A percentile compares a stretch with the other conserved stretches of the same genome.
These are phyloP conservation scores for Xylaria telfairii DNA, from an alignment of 495 filamentous ascomycete species.

Conservation along the genomic window DNA sequence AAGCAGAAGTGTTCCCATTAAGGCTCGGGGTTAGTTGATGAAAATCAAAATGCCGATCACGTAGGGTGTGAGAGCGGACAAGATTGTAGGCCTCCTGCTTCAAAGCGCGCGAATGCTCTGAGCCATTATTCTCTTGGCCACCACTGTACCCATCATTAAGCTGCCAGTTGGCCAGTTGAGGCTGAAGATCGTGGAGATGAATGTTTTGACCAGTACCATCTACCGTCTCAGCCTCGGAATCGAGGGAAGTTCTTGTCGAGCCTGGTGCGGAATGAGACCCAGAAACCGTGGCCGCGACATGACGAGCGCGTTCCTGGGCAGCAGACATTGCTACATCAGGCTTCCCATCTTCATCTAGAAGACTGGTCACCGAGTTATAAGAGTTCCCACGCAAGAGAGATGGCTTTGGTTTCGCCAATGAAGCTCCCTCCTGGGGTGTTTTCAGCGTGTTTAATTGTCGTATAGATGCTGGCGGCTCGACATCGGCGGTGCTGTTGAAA, in stretches of 20 bases:
- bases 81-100: slow-evolving; percentile 54
- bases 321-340: slow-evolving; percentile 45
- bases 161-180: slow-evolving; percentile 29
- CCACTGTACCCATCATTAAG: slow-evolving; percentile 34
- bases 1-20: slow-evolving; percentile 58
- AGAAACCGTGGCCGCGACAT: slow-evolving; percentile 40
- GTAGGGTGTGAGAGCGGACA: slow-evolving; percentile 58
- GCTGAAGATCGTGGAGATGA: slow-evolving; percentile 27
- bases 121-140: slow-evolving; percentile 31
- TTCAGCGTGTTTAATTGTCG: background rate
- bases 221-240: slow-evolving; percentile 38
- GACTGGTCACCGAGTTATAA: slow-evolving; percentile 34
- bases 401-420: slow-evolving; percentile 35
- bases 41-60: slow-evolving; percentile 25
- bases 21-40: slow-evolving; percentile 28
- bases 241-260: slow-evolving; percentile 45
- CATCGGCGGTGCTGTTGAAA: slow-evolving; percentile 39
- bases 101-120: slow-evolving; percentile 36
- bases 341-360: slow-evolving; percentile 37
- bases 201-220: slow-evolving; percentile 25
- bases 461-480: slow-evolving; percentile 15
- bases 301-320: slow-evolving; percentile 47
- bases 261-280: slow-evolving; percentile 45
- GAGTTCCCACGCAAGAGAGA: slow-evolving; percentile 46
- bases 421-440: background rate